Percentiles rank a stretch among this genome's conserved stretches.
These are phyloP conservation scores for Inga oerstediana DNA, from an alignment of 306 rosid species.

Conservation along the genomic window DNA sequence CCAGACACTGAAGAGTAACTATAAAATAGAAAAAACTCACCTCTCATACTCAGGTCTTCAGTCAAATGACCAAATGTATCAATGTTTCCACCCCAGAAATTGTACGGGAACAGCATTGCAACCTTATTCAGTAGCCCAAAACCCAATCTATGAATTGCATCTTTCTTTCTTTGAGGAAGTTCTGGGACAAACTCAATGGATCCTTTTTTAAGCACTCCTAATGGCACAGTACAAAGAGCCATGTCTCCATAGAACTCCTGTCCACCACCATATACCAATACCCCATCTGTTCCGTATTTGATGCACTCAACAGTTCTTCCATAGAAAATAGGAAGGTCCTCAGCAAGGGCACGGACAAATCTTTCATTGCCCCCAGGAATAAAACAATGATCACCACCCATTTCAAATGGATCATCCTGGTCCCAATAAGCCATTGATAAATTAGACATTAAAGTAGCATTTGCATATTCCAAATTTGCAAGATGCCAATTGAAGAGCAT, in stretches of 20 bases:
- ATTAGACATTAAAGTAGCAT: constrained; percentile 84
- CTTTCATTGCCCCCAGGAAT: constrained; percentile 86
- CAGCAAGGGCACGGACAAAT: constrained; percentile 69
- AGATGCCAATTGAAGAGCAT: constrained; percentile 94
- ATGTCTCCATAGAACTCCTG: constrained; percentile 72
- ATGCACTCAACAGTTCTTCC: constrained; percentile 70
- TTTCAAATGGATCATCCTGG: constrained; percentile 93
- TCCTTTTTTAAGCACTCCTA: constrained; percentile 83
- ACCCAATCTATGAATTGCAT: constrained; percentile 81
- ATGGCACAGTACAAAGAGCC: constrained; percentile 84
- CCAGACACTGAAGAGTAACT: constrained; percentile 94
- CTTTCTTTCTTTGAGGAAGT: constrained; percentile 86
- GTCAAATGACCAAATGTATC: constrained; percentile 91
- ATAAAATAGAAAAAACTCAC: constrained; percentile 87
- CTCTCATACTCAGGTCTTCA: constrained; percentile 82
- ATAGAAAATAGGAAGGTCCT: constrained; percentile 84
- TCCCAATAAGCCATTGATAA: constrained; percentile 97
- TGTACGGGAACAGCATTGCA: constrained; percentile 76
- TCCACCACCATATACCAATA: constrained; percentile 59
- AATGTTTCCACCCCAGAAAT: constrained; percentile 91
- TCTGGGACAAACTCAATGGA: constrained; percentile 71
- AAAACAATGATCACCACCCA: constrained; percentile 98
- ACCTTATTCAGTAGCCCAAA: constrained; percentile 88
- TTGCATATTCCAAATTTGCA: constrained; percentile 92
- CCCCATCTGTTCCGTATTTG: constrained; percentile 78